These are phyloP conservation scores for Ophiorrhiza pumila DNA, from an alignment of 257 asterid genomes.

Conservation along the genomic window DNA sequence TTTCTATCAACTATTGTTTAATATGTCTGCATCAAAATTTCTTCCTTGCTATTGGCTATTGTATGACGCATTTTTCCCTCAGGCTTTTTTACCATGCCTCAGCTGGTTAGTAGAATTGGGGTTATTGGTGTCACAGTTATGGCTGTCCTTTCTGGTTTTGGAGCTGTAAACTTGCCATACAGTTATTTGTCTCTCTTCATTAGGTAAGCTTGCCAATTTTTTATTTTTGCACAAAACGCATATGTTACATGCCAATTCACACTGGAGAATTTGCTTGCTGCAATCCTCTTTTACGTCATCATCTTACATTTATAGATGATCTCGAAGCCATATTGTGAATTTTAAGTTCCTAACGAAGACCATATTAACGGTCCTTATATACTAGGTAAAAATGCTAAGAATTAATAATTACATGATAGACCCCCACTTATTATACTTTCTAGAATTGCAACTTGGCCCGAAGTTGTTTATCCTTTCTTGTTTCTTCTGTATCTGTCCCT, in stretches of 20 bases:
- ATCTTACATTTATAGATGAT: no score
- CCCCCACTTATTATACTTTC: no score
- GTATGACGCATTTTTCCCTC: conserved; percentile 25
- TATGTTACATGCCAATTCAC: no score
- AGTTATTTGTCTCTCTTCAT: conserved; percentile 95
- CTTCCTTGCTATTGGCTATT: not conserved
- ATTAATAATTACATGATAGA: no score
- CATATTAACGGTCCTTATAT: no score
- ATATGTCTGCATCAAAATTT: not conserved
- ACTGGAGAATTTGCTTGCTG: no score
- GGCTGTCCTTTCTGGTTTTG: conserved; percentile 97
- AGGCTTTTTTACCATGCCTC: conserved; percentile 97
- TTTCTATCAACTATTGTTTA: not conserved
- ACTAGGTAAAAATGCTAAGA: no score
- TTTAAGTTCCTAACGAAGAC: no score
- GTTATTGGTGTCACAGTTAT: conserved; percentile 96
- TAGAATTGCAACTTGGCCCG: no score
- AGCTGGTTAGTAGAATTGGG: conserved; percentile 96
- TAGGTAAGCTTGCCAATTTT: conserved; percentile 79
- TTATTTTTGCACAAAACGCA: no score
- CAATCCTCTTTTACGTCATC: no score
- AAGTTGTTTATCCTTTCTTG: not conserved
- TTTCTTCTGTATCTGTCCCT: not conserved
- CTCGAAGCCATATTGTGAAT: no score
- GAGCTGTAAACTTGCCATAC: conserved; percentile 97